Evolutionary conservation across 129 eudicot genomes (phyloP).

Genomic region (Kitagawia praeruptora): DNA sequence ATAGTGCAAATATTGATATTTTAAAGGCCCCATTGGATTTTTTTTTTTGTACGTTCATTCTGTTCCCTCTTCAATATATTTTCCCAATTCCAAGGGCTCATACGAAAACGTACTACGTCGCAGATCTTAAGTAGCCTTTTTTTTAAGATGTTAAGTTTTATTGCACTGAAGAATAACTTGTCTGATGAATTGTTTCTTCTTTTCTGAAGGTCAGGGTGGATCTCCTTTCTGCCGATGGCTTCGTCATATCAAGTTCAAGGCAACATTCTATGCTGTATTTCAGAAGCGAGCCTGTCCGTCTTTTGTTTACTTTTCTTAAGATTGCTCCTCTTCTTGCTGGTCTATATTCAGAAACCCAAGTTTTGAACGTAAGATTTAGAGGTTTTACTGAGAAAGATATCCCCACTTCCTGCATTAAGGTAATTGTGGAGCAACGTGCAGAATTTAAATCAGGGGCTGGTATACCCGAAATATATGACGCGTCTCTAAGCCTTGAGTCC

Average conservation of each 20-base stretch:
- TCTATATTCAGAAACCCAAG: conserved; percentile 69
- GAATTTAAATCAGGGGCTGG: conserved; percentile 54
- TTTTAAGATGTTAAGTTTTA: neutral
- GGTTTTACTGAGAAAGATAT: conserved; percentile 42
- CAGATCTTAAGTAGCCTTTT: neutral
- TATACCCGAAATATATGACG: conserved; percentile 66
- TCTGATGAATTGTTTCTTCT: neutral
- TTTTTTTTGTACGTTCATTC: neutral
- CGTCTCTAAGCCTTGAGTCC: conserved; percentile 50
- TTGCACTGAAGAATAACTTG: neutral
- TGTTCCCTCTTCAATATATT: neutral
- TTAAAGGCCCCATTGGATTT: neutral
- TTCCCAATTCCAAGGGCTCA: neutral
- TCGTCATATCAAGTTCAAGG: conserved; percentile 47
- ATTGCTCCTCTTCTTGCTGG: conserved; percentile 67
- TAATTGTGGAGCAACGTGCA: conserved; percentile 70
- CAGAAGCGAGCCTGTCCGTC: conserved; percentile 65
- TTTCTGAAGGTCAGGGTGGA: conserved; percentile 69
- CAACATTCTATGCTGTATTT: conserved; percentile 67
- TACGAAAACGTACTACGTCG: neutral
- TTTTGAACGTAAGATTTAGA: conserved; percentile 36
- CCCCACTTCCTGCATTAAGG: conserved; percentile 58
- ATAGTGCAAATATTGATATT: neutral
- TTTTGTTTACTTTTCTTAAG: conserved; percentile 53
- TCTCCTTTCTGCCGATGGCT: conserved; percentile 48